These are phyloP conservation scores for Sporobolomyces phaffii DNA, from an alignment of 768 basidiomycete species.

Conservation along the genomic window DNA sequence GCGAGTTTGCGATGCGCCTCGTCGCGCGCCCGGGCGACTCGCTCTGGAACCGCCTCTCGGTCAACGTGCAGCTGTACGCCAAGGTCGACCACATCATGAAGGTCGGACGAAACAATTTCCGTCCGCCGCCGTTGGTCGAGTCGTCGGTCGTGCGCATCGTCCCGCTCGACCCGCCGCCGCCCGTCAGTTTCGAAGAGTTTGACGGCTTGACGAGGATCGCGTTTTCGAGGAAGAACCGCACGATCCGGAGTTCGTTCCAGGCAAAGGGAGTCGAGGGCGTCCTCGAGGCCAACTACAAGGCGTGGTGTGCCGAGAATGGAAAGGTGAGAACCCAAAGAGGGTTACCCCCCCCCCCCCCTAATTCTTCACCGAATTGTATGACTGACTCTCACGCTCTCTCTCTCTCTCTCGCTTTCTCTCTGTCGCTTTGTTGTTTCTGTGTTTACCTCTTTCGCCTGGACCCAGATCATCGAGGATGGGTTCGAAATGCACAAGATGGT, in stretches of 20 bases:
- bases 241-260: constrained; percentile 71
- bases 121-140: constrained; percentile 91
- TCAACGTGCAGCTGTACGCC: constrained; percentile 95
- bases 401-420: neutral
- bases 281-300: constrained; percentile 86
- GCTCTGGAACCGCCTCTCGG: constrained; percentile 88
- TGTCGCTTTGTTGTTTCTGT: neutral
- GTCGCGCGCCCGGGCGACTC: constrained; percentile 74
- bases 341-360: too few species aligned
- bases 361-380: too few species aligned
- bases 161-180: constrained; percentile 90
- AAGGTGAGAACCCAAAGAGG: constrained; percentile 47
- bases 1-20: constrained; percentile 90
- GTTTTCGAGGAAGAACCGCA: constrained; percentile 86
- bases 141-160: constrained; percentile 83
- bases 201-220: constrained; percentile 88
- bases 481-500: constrained; percentile 57
- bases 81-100: constrained; percentile 95
- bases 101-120: constrained; percentile 93
- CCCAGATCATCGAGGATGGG: constrained; percentile 67
- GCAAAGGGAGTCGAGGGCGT: constrained; percentile 92
- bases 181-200: constrained; percentile 92
- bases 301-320: constrained; percentile 74
- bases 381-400: too few species aligned
- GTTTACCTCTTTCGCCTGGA: neutral